Base-by-base conservation (phyloP, 1,139 yeast genomes). In the Tardiomyces blankii region DNA sequence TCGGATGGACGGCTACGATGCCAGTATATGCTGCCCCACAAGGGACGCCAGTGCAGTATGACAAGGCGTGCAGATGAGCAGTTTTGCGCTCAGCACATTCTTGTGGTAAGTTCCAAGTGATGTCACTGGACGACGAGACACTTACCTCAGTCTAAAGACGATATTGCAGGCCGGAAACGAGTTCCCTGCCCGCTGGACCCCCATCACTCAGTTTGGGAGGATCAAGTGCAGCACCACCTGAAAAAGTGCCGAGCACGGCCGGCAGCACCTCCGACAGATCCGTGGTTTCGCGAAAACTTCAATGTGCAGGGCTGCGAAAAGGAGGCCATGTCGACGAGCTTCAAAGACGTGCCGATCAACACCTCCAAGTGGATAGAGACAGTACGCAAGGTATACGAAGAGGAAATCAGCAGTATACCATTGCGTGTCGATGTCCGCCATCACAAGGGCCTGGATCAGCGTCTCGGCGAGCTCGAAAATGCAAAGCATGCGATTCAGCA, bases 401-500 rank as follows among this genome's bases (percentile, higher is more conserved):
- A 40, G 12, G 40, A 45, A 13, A 44, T 52, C 5, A 42, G 44
- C n/a, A 46, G 42, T 4, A 53, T 47, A 18, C 50, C 49, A 2
- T 48, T 53, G 2, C 46, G 47, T 7, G 40, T 48, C 30, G 54
- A 42, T 40, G 51, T 48, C 39, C 50, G 48, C 32, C 48, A 45
- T 50, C 65, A 45, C 49, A 47, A 45, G n/a, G 65, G 64, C 4
- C 50, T 73, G 50, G 57, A 68, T 48, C 52, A 59, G 40, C 54
- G 84, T 54, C 60, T 77, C 50, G 61, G 63, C 1, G 74, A 75
- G 51, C 63, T 80, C 39, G 69, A 69, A 30, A 78, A 79, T 58
- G 77, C 73, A 51, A 87, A 86, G 57, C 96, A 88, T 64, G 83
- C 91, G 0, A 61, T 73, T 1, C 96, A 88, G 60, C 96, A 88